Conservation (phyloP, 164 flowering plant genomes). For the Vitis rupestris region DNA sequence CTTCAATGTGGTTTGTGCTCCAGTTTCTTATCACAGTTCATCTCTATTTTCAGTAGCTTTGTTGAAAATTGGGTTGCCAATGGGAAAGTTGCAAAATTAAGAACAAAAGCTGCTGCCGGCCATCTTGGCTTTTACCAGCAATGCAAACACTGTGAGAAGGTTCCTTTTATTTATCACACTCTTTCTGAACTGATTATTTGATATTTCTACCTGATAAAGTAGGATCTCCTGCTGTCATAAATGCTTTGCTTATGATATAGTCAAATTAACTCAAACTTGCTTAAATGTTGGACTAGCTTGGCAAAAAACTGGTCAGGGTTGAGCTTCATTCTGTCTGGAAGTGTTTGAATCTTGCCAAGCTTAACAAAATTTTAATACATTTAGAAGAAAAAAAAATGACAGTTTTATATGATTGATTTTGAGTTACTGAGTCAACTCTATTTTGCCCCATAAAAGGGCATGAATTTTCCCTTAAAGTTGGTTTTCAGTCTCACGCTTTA, state of each 20-base stretch:
- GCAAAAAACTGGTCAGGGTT: no score
- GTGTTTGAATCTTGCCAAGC: background rate
- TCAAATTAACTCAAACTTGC: no score
- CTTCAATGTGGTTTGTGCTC: background rate
- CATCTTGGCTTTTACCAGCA: constrained; percentile 73
- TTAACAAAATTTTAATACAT: background rate
- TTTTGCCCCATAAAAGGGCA: background rate
- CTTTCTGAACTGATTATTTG: background rate
- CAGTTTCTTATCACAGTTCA: constrained; percentile 10
- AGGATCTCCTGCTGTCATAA: no score
- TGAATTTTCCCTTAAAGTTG: no score
- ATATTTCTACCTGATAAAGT: no score
- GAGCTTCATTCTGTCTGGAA: no score
- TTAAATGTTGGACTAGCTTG: no score
- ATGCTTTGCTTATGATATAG: no score
- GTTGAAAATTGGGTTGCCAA: constrained; percentile 57
- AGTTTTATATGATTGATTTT: background rate
- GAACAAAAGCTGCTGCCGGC: constrained; percentile 45
- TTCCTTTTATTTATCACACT: constrained; percentile 10
- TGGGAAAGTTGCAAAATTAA: constrained; percentile 58
- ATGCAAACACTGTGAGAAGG: constrained; percentile 93
- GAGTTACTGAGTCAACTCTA: background rate
- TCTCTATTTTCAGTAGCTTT: constrained; percentile 47
- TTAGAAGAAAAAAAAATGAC: no score
- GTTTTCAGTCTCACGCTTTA: background rate